These are phyloP conservation scores for Suillus cothurnatus DNA, from an alignment of 768 basidiomycete species.

Conservation along the genomic window DNA sequence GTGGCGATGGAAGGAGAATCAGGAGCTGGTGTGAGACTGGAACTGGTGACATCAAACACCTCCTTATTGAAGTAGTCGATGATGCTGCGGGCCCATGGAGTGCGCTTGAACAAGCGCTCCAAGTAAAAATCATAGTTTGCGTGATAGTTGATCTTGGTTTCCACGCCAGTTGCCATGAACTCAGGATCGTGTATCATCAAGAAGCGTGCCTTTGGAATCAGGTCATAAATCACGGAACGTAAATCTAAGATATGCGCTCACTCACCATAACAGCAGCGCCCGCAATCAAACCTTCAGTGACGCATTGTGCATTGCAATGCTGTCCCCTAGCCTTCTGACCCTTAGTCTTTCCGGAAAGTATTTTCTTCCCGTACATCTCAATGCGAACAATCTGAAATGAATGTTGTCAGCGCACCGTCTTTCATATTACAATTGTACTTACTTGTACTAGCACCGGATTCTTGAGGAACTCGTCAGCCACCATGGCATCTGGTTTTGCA, in stretches of 20 bases:
- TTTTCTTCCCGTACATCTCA: neutral
- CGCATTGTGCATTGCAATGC: neutral
- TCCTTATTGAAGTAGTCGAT: no score
- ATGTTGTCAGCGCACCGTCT: neutral
- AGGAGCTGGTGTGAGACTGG: neutral
- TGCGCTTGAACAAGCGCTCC: slow-evolving; percentile 2
- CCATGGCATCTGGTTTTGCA: neutral
- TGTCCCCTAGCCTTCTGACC: slow-evolving; percentile 5
- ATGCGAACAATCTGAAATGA: neutral
- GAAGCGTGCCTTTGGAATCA: neutral
- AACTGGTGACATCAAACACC: neutral
- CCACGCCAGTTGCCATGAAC: neutral
- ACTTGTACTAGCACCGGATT: neutral
- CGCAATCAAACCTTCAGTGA: neutral
- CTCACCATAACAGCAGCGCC: slow-evolving; percentile 1
- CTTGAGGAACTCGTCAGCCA: neutral
- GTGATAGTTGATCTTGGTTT: slow-evolving; percentile 1
- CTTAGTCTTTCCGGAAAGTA: neutral
- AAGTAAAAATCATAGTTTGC: neutral
- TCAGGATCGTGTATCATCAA: neutral
- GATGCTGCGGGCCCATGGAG: no score
- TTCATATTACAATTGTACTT: neutral
- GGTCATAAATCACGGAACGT: neutral
- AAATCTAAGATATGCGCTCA: neutral
- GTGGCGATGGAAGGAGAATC: neutral